Evolutionary conservation across 306 rosid genomes (phyloP), one percentile per base, ranked within the genome.

Genomic region (Acacia confusa): DNA sequence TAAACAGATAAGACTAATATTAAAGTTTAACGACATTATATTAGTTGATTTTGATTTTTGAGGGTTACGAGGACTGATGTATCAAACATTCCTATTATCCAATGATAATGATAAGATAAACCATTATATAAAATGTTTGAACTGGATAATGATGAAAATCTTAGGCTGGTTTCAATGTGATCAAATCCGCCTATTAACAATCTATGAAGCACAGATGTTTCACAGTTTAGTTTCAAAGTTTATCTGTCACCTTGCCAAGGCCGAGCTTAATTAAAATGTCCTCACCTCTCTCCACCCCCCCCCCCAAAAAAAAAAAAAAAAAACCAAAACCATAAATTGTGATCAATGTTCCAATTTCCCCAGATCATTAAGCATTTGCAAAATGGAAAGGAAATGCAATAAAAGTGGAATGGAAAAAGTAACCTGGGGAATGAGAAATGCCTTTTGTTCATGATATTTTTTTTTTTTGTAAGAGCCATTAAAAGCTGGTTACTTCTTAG

Each of bases 321-420:
- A 47, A 57, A 47, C 70, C 63, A 47, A 64, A 75, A 70, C 22
- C 45, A 70, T 70, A 24, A 74, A 65, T 69, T 58, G 70, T 0
- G 9, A 61, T 34, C n/a, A 28, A 64, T 34, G 58, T 52, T 52
- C 22, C 10, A 17, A 17, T 52, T 52, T 52, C 24, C 17, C 17
- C 58, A 52, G 58, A 52, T 52, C 58, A 52, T 52, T 20, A 53
- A 2, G 52, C 52, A 17, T 52, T 52, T 19, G 58, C 10, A 24
- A 9, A 22, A 57, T 57, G 64, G 6, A 57, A 57, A 22, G 15
- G 30, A 45, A 45, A 11, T 45, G 52, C 13, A 13, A 13, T 4
- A 45, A 57, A 10, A 24, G 11, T 57, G 64, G 30, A 58, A 10
- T 24, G 65, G 5, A 58, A 58, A 22, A 58, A 10, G 65, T 58